Conservation (phyloP, 176 grass and related monocot species). For the Triticum dicoccoides region DNA sequence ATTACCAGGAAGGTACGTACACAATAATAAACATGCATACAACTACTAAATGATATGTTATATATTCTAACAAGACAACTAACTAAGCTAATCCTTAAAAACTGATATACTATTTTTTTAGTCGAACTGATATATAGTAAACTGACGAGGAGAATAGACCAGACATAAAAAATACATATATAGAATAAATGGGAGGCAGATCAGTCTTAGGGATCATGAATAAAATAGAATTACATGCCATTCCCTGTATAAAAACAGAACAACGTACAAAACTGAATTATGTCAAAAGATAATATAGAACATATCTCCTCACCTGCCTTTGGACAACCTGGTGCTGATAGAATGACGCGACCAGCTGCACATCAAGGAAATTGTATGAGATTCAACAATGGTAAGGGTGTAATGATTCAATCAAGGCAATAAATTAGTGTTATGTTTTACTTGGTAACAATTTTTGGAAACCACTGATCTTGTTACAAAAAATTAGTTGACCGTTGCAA, state of each 20-base stretch:
- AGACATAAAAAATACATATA: no score
- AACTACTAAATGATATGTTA: background rate
- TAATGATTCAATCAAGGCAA: background rate
- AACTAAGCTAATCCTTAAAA: background rate
- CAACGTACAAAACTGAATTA: background rate
- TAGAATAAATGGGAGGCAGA: background rate
- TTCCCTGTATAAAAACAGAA: background rate
- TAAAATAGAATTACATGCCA: background rate
- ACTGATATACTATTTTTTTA: no score
- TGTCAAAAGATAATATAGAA: constrained; percentile 3
- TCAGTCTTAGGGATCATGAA: background rate
- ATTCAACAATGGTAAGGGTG: background rate
- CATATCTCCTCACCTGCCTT: constrained; percentile 63
- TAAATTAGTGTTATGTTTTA: background rate
- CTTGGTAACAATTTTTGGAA: background rate
- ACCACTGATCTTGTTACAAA: background rate
- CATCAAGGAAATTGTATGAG: constrained; percentile 18
- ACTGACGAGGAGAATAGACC: background rate
- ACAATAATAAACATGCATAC: background rate
- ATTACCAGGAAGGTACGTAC: background rate
- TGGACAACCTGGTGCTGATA: constrained; percentile 91
- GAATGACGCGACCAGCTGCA: constrained; percentile 76
- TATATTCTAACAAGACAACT: background rate
- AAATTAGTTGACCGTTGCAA: background rate
- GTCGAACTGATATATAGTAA: background rate